A percentile compares a stretch with the other conserved stretches of the same genome.
Evolutionary conservation across 495 filamentous ascomycete genomes (phyloP).

Genomic region (Hypoxylon fragiforme): DNA sequence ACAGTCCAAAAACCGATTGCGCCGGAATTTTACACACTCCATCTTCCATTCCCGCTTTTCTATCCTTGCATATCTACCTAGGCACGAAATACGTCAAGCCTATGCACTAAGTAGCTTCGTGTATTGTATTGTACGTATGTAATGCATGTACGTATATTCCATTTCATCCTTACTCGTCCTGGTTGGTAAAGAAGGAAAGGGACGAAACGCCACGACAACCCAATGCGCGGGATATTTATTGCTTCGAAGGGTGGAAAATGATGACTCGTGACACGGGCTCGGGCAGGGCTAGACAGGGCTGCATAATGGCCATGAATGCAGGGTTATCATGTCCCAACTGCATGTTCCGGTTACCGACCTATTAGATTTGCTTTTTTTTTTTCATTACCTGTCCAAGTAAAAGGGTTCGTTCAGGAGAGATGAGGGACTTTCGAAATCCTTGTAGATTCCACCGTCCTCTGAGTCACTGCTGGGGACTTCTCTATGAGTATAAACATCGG

Average conservation of each 20-base stretch:
- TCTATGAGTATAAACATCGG: constrained; percentile 1
- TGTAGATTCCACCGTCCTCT: constrained; percentile 7
- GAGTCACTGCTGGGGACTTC: constrained; percentile 7
- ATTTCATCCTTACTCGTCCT: too few relatives aligned
- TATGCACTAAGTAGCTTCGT: background rate
- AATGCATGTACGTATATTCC: too few relatives aligned
- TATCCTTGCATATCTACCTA: too few relatives aligned
- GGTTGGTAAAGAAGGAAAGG: too few relatives aligned
- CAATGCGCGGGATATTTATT: constrained; percentile 15
- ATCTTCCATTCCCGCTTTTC: background rate
- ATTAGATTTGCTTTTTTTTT: too few relatives aligned
- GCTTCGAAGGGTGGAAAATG: constrained; percentile 11
- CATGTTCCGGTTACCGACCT: background rate
- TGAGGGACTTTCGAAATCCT: constrained; percentile 23
- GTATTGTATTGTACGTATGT: too few relatives aligned
- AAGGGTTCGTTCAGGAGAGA: too few relatives aligned
- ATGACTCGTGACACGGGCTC: constrained; percentile 13
- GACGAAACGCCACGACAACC: constrained; percentile 4
- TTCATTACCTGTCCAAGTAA: too few relatives aligned
- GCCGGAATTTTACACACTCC: background rate
- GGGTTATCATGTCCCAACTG: background rate
- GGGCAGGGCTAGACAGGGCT: constrained; percentile 30
- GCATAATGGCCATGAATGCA: constrained; percentile 22
- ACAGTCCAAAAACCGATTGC: constrained; percentile 7
- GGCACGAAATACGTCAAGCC: too few relatives aligned